Base-by-base conservation (phyloP, 2,329 filamentous ascomycete genomes). In the Trichoderma koningiopsis region DNA sequence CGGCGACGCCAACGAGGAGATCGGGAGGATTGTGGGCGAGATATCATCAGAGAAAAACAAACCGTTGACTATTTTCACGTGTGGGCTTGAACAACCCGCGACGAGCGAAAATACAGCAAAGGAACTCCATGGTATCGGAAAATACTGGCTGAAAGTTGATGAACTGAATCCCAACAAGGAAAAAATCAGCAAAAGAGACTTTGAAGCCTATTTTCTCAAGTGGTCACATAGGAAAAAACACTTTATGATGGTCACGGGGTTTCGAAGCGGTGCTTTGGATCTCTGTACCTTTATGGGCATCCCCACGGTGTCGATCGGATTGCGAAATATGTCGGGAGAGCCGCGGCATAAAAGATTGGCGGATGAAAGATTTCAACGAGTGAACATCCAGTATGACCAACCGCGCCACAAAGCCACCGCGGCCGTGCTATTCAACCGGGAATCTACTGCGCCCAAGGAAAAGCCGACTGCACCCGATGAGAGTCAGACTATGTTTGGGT, bases 141-240 rank as follows among this genome's bases (percentile, higher is more conserved):
- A 55, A 27, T 55, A 55, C 52, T 55, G 52, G 52, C 14, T 31
- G 1, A 4, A 19, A 19, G 4, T 55, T 14, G 3, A 3, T 5
- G 7, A 19, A 14, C 0, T 29, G 16, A 43, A n/a, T 1, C 24
- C 22, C 1, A 19, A 7, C 8, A 5, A 14, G 0, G 0, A 4
- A 3, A 10, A 29, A 5, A 22, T 24, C 14, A 27, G 24, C 14
- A 13, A 14, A 55, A 55, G 52, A 55, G 52, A 55, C 27, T 16
- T 55, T 55, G 52, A 55, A 14, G 52, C 52, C 14, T 55, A 55
- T 6, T 55, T 55, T 5, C 52, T 55, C 14, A 55, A 31, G 24
- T 55, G 52, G 52, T 55, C 52, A 16, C 29, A 16, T 1, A 4
- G 19, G 5, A 24, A 55, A 0, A 14, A 14, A 2, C 19, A 55